phyloP scores from a whole-genome alignment of 1,284 basidiomycete species.

The Ustilago vetiveriae region DNA sequence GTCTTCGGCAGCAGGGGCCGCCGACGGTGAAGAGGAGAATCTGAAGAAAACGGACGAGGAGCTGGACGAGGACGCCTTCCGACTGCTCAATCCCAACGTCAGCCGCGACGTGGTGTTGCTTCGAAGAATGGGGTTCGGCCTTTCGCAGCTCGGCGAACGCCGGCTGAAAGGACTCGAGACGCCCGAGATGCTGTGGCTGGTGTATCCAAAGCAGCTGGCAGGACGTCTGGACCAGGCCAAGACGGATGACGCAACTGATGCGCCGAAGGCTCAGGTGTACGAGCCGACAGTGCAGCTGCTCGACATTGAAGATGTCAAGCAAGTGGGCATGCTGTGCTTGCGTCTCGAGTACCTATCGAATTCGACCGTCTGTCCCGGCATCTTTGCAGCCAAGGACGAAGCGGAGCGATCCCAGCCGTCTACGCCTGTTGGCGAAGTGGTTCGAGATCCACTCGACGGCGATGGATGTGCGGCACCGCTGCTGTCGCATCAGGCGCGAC shows the following conservation, averaged over 20 bases:
- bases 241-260: conserved; percentile 67
- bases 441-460: conserved; percentile 20
- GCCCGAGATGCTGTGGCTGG: conserved; percentile 79
- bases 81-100: conserved; percentile 61
- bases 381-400: conserved; percentile 35
- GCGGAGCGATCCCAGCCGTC: conserved; percentile 31
- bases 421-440: conserved; percentile 28
- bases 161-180: conserved; percentile 90
- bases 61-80: conserved; percentile 65
- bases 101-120: conserved; percentile 75
- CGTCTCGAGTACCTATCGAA: conserved; percentile 84
- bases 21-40: conserved; percentile 13
- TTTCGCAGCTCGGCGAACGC: conserved; percentile 84
- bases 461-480: conserved; percentile 1
- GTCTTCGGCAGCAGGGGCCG: conserved; percentile 13
- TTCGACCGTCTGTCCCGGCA: conserved; percentile 71
- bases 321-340: conserved; percentile 79
- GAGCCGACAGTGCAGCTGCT: conserved; percentile 73
- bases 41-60: conserved; percentile 43
- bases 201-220: conserved; percentile 82
- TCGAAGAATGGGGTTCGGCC: conserved; percentile 77
- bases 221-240: conserved; percentile 77
- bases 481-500: conserved; percentile 41
- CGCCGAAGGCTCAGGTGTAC: conserved; percentile 63
- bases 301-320: conserved; percentile 78